phyloP scores from a whole-genome alignment of 805 yeast species.

The Monosporozyma siamensis region DNA sequence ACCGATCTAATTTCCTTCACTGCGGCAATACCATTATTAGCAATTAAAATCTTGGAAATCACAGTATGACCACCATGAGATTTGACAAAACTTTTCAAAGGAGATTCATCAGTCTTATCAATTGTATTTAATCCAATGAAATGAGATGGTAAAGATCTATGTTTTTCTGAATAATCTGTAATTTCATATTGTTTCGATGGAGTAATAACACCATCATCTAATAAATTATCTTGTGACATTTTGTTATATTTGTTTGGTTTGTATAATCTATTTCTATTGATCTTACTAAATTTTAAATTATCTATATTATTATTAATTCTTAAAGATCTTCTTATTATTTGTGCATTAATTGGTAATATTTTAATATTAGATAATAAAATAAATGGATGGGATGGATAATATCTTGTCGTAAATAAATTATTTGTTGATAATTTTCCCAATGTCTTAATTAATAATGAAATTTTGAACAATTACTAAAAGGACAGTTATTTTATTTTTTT shows the following conservation, averaged over 20 bases:
- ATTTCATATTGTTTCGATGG: conserved; percentile 22
- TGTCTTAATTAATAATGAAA: neutral
- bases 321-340: neutral
- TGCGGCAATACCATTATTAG: conserved; percentile 99
- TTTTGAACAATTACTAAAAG: neutral
- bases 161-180: conserved; percentile 31
- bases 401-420: neutral
- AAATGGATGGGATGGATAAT: too few relatives aligned
- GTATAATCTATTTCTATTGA: neutral
- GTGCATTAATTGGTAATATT: neutral
- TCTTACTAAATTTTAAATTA: neutral
- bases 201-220: conserved; percentile 26
- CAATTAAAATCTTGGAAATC: conserved; percentile 77
- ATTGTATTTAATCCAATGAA: conserved; percentile 78
- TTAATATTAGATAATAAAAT: neutral
- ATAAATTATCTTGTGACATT: conserved; percentile 36
- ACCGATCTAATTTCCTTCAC: conserved; percentile 96
- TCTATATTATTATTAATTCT: neutral
- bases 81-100: conserved; percentile 74
- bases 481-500: too few relatives aligned
- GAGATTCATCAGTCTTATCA: conserved; percentile 65
- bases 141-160: conserved; percentile 49
- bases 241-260: neutral
- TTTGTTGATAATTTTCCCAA: neutral
- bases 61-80: conserved; percentile 92